These are phyloP conservation scores for Populus euphratica DNA, from an alignment of 345 rosid genomes.

Conservation along the genomic window DNA sequence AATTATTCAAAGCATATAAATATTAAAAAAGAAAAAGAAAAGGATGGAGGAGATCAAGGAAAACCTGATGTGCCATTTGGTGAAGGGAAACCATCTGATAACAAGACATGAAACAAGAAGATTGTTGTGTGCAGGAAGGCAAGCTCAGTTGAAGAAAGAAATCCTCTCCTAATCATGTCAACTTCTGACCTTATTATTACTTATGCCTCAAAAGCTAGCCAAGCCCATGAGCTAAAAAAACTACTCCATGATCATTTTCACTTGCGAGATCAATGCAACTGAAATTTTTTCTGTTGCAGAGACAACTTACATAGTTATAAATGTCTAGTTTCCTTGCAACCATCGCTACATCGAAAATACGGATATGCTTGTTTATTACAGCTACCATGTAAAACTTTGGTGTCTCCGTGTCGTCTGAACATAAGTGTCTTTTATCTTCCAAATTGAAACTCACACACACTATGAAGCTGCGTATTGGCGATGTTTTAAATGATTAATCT, in stretches of 20 bases:
- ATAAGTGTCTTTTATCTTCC: no score
- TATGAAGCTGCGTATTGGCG: no score
- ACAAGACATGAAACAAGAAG: slow-evolving; percentile 1
- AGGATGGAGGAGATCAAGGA: neutral
- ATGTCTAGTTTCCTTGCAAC: slow-evolving; percentile 2
- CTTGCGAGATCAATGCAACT: neutral
- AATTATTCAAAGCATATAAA: no score
- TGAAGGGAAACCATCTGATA: neutral
- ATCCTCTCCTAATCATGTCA: slow-evolving; percentile 21
- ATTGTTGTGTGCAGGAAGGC: slow-evolving; percentile 19
- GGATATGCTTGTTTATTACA: slow-evolving; percentile 20
- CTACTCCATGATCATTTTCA: neutral
- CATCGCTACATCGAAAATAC: neutral
- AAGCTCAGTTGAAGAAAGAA: slow-evolving; percentile 7
- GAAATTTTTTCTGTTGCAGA: slow-evolving; percentile 19
- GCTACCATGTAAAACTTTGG: neutral
- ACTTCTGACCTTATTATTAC: neutral
- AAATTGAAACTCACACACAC: no score
- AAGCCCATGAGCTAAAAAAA: neutral
- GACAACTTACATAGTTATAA: slow-evolving; percentile 18
- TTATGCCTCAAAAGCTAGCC: neutral
- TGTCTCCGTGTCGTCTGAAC: no score
- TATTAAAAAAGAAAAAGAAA: neutral
- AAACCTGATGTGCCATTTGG: slow-evolving; percentile 29
- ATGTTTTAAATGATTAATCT: neutral